Conservation (phyloP, 2,329 filamentous ascomycete species). For the Hortaea sp. region DNA sequence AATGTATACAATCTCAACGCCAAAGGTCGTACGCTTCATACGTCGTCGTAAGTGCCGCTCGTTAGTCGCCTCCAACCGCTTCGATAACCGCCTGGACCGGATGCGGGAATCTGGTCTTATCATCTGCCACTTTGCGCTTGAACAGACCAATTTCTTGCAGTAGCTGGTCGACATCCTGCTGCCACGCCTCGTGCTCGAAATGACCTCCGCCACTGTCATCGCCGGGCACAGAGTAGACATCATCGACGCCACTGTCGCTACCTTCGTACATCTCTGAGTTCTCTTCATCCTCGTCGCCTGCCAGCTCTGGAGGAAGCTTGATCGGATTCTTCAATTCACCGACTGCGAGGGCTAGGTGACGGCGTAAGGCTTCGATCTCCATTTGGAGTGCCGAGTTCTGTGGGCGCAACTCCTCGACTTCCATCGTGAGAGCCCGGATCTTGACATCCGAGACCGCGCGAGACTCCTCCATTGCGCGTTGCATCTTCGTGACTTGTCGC, state of each 20-base stretch:
- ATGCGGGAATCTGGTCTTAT: slow-evolving; percentile 53
- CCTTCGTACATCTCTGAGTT: slow-evolving; percentile 33
- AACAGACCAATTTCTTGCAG: slow-evolving; percentile 72
- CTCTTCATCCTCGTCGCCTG: slow-evolving; percentile 25
- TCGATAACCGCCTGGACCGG: not conserved
- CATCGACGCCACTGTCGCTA: slow-evolving; percentile 43
- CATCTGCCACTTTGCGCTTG: slow-evolving; percentile 76
- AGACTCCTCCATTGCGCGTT: slow-evolving; percentile 91
- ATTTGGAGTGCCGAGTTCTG: slow-evolving; percentile 47
- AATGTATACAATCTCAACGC: not conserved
- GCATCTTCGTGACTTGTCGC: slow-evolving; percentile 77
- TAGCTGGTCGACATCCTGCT: slow-evolving; percentile 76
- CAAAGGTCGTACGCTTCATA: not conserved
- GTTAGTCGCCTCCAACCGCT: not conserved
- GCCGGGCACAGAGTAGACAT: slow-evolving; percentile 33
- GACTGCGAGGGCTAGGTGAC: slow-evolving; percentile 80
- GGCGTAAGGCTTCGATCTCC: slow-evolving; percentile 76
- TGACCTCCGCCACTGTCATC: slow-evolving; percentile 43
- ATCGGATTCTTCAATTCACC: slow-evolving; percentile 87
- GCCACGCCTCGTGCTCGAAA: slow-evolving; percentile 38
- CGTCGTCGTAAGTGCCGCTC: not conserved
- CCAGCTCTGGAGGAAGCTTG: slow-evolving; percentile 39
- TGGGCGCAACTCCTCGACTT: slow-evolving; percentile 39
- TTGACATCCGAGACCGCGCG: slow-evolving; percentile 85
- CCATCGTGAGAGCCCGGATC: slow-evolving; percentile 64